Base-by-base conservation (phyloP, 306 rosid species). In the Castanea sativa region DNA sequence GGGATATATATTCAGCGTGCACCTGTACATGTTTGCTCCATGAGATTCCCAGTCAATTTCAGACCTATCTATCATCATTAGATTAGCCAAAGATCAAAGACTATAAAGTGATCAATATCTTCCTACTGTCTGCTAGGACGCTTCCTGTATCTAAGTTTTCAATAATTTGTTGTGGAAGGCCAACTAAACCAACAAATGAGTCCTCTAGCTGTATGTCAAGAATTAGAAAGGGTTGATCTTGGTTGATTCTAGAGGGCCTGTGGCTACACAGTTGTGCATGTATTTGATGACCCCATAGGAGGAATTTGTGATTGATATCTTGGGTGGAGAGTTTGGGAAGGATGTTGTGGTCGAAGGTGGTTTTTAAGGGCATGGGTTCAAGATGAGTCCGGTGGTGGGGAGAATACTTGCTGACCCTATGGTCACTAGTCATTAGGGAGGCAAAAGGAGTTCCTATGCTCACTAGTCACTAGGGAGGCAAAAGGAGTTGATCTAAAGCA, bases 341-440 rank as follows among this genome's bases (percentile, higher is more conserved):
- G 91, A 90, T 60, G 91, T 95, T 63, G 92, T 92, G 63, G 16
- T 92, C 1, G 99, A 98, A 5, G 96, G 86, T 0, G 99, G 99
- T 68, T 95, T 95, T 80, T 95, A 96, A 0, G 99, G 99, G 71
- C 98, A 95, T 10, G 99, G 99, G 25, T 92, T 95, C 79, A 95
- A 95, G 92, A 87, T 92, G 97, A 85, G 91, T 25, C 99, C 97
- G 6, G 90, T 76, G 15, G 76, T 95, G 63, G 99, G 97, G 29
- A 75, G 87, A 87, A 79, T 88, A 2, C 41, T 95, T 84, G 85
- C 85, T 1, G 93, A 92, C 27, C 88, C 92, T 53, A 94, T 65
- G 23, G 58, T 23, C 25, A 23, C 25, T 23, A 23, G 25, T 82
- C 20, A 77, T 49, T 1, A 98, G 97, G 70, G 87, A 65, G 21